phyloP scores from a whole-genome alignment of 1,139 yeast species.

The Candida sanyaensis region DNA sequence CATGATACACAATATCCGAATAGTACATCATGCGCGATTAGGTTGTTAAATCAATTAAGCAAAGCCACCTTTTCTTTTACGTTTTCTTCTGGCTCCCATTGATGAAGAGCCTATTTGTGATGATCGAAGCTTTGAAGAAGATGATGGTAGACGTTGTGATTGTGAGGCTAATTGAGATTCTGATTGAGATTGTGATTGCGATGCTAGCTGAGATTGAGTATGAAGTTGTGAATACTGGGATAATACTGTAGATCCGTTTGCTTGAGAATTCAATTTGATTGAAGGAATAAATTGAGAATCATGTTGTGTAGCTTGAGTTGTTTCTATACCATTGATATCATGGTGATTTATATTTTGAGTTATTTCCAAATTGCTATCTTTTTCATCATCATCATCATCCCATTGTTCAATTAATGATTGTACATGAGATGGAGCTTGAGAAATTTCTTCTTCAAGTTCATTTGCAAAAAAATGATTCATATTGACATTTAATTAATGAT shows the following conservation, averaged over 20 bases:
- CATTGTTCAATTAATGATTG: constrained; percentile 27
- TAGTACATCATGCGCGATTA: no score
- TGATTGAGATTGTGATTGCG: constrained; percentile 8
- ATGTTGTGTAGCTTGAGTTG: background rate
- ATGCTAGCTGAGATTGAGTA: constrained; percentile 4
- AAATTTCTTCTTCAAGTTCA: constrained; percentile 14
- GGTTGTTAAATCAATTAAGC: background rate
- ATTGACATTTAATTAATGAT: constrained; percentile 26
- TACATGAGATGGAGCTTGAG: constrained; percentile 21
- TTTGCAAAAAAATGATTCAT: constrained; percentile 13
- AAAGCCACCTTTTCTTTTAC: constrained; percentile 30
- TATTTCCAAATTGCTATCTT: no score
- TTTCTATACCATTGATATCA: background rate
- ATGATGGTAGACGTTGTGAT: constrained; percentile 6
- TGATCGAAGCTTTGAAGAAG: background rate
- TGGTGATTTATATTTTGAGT: background rate
- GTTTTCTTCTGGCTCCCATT: constrained; percentile 16
- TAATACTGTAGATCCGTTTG: background rate
- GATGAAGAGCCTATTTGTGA: constrained; percentile 8
- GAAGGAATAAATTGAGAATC: constrained; percentile 6
- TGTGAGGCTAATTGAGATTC: background rate
- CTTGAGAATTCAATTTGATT: background rate
- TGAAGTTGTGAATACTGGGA: constrained; percentile 4
- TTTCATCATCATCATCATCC: constrained; percentile 20
- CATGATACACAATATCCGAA: no score